Evolutionary conservation across 176 grass and related monocot species (phyloP).

Genomic region (Melocanna baccifera): DNA sequence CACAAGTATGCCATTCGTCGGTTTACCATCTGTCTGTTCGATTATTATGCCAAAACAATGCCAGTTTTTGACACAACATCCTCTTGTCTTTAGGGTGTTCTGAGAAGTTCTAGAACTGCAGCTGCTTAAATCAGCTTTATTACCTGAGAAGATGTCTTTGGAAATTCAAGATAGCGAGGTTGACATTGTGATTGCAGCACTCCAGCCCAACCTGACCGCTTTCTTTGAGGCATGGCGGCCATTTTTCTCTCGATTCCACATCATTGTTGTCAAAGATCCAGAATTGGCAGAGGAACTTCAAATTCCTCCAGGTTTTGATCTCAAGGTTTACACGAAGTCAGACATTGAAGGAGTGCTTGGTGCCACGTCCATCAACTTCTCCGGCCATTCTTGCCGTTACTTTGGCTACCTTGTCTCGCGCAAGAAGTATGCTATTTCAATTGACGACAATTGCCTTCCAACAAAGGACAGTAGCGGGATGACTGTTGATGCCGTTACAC

Average conservation of each 20-base stretch:
- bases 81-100: slow-evolving; percentile 70
- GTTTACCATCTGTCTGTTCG: neutral
- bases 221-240: slow-evolving; percentile 88
- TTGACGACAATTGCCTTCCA: slow-evolving; percentile 83
- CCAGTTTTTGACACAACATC: slow-evolving; percentile 25
- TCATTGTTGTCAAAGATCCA: slow-evolving; percentile 87
- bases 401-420: slow-evolving; percentile 82
- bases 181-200: slow-evolving; percentile 91
- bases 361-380: slow-evolving; percentile 63
- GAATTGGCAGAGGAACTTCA: slow-evolving; percentile 59
- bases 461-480: slow-evolving; percentile 58
- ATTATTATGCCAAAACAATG: slow-evolving; percentile 1
- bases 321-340: slow-evolving; percentile 70
- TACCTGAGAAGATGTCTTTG: slow-evolving; percentile 59
- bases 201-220: slow-evolving; percentile 62
- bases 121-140: slow-evolving; percentile 7
- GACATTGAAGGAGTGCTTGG: slow-evolving; percentile 66
- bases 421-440: slow-evolving; percentile 85
- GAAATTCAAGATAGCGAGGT: slow-evolving; percentile 75
- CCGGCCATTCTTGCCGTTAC: slow-evolving; percentile 70
- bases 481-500: slow-evolving; percentile 64
- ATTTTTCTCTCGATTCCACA: slow-evolving; percentile 87
- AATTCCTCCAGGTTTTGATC: slow-evolving; percentile 70
- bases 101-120: slow-evolving; percentile 63
- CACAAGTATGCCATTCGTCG: slow-evolving; percentile 52